A percentile compares a stretch with the other conserved stretches of the same genome.
These are phyloP conservation scores for Syzygium malaccense DNA, from an alignment of 441 rosid species.

Conservation along the genomic window DNA sequence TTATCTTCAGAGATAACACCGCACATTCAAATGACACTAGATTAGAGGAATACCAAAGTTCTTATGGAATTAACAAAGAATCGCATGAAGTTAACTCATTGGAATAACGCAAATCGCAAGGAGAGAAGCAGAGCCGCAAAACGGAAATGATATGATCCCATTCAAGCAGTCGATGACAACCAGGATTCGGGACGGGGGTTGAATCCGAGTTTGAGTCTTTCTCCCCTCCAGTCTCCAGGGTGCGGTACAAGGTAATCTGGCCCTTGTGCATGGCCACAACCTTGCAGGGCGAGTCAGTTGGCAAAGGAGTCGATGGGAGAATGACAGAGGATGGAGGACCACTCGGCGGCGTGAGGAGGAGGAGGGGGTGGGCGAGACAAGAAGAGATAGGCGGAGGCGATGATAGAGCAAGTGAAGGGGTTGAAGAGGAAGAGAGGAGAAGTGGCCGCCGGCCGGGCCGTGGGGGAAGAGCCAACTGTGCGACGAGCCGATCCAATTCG, in stretches of 20 bases:
- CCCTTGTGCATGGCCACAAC: neutral
- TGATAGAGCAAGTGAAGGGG: neutral
- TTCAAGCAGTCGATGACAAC: neutral
- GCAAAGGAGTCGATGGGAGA: neutral
- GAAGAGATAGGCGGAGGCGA: neutral
- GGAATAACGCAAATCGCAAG: neutral
- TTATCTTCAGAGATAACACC: neutral
- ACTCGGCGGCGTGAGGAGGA: rapidly evolving
- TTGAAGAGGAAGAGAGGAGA: neutral
- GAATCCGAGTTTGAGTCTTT: neutral
- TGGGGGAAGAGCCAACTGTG: neutral
- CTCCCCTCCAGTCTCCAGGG: neutral
- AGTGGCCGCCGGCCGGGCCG: neutral
- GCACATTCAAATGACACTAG: neutral
- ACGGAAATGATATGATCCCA: neutral
- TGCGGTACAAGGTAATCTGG: neutral
- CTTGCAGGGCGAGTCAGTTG: neutral
- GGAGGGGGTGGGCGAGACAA: neutral
- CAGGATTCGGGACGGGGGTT: neutral
- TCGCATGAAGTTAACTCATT: neutral
- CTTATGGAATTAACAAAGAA: neutral
- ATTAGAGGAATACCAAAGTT: neutral
- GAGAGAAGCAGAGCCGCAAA: neutral
- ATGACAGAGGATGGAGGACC: neutral
- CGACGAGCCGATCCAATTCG: neutral